Evolutionary conservation across 2,329 filamentous ascomycete species (phyloP).

Genomic region (Trichoderma cornu-damae): DNA sequence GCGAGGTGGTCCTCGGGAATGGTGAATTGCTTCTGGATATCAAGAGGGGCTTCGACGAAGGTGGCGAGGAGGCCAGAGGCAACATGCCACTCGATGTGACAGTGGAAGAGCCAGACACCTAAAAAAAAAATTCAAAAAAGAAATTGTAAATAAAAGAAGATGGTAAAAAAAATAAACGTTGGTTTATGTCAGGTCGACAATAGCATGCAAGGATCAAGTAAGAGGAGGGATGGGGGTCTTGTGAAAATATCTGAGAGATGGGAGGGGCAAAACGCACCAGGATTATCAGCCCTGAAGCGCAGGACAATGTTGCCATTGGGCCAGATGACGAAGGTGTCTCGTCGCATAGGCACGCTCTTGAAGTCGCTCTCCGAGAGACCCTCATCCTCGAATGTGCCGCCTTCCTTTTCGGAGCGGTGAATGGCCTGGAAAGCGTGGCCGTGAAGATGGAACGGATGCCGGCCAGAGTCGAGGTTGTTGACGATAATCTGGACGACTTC

Average conservation of each 20-base stretch:
- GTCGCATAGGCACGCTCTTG: slow-evolving; percentile 54
- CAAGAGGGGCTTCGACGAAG: slow-evolving; percentile 57
- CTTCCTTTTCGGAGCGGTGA: slow-evolving; percentile 54
- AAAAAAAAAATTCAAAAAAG: too few species aligned
- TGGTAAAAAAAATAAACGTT: too few species aligned
- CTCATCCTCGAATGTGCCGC: slow-evolving; percentile 49
- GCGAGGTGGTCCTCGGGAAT: slow-evolving; percentile 57
- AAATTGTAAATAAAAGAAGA: neutral
- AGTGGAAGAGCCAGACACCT: slow-evolving; percentile 69
- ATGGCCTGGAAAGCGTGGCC: slow-evolving; percentile 69
- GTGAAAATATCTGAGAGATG: neutral
- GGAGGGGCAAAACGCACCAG: slow-evolving; percentile 39
- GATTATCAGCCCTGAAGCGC: slow-evolving; percentile 62
- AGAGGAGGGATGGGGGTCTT: too few species aligned
- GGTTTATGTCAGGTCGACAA: too few species aligned
- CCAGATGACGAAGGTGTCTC: slow-evolving; percentile 63
- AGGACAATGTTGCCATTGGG: slow-evolving; percentile 65
- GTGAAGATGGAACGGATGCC: slow-evolving; percentile 75
- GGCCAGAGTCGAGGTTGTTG: slow-evolving; percentile 68
- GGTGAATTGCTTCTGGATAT: slow-evolving; percentile 54
- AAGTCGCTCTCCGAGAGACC: slow-evolving; percentile 44
- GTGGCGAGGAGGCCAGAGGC: slow-evolving; percentile 60
- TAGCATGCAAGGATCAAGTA: too few species aligned
- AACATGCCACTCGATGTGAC: slow-evolving; percentile 76
- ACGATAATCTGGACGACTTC: slow-evolving; percentile 68